Conservation (phyloP, 164 flowering plant species). For the Umbilicus rupestris region DNA sequence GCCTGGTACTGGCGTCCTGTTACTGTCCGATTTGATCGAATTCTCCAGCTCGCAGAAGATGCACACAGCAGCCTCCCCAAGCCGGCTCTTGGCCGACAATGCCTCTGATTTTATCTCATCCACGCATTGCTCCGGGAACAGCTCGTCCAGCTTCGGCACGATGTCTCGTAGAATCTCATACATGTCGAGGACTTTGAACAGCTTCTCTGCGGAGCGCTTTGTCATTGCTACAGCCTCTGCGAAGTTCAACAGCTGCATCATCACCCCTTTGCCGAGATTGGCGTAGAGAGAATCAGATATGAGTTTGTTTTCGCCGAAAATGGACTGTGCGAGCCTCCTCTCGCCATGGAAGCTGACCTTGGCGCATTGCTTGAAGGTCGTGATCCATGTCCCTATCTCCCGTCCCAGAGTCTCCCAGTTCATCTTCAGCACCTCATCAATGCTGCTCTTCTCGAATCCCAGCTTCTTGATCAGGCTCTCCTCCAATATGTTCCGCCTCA, state of each 20-base stretch:
- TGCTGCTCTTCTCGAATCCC: slow-evolving; percentile 46
- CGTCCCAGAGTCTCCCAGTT: slow-evolving; percentile 62
- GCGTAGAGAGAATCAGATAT: slow-evolving; percentile 21
- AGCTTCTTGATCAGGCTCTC: slow-evolving; percentile 22
- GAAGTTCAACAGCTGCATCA: slow-evolving; percentile 51
- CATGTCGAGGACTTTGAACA: slow-evolving; percentile 69
- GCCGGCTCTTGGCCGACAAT: slow-evolving; percentile 22
- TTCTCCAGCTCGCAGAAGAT: slow-evolving; percentile 70
- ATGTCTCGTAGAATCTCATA: slow-evolving; percentile 43
- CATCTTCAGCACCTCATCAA: slow-evolving; percentile 66
- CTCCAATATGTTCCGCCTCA: slow-evolving; percentile 32
- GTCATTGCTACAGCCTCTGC: slow-evolving; percentile 51
- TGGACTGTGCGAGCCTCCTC: slow-evolving; percentile 26
- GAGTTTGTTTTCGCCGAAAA: slow-evolving; percentile 30
- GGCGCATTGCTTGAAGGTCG: slow-evolving; percentile 32
- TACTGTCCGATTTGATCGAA: slow-evolving; percentile 50
- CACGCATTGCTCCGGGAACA: slow-evolving; percentile 17
- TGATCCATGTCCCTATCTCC: slow-evolving; percentile 56
- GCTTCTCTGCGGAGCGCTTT: slow-evolving; percentile 33
- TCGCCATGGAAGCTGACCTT: slow-evolving; percentile 41
- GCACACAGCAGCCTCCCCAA: slow-evolving; percentile 49
- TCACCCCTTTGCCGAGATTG: slow-evolving; percentile 25
- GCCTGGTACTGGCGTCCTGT: slow-evolving; percentile 61
- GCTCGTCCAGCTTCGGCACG: slow-evolving; percentile 13
- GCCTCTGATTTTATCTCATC: slow-evolving; percentile 41